Evolutionary conservation across 2,329 filamentous ascomycete genomes (phyloP), one percentile per base, ranked within the genome.

Genomic region (Diaporthe longicolla): DNA sequence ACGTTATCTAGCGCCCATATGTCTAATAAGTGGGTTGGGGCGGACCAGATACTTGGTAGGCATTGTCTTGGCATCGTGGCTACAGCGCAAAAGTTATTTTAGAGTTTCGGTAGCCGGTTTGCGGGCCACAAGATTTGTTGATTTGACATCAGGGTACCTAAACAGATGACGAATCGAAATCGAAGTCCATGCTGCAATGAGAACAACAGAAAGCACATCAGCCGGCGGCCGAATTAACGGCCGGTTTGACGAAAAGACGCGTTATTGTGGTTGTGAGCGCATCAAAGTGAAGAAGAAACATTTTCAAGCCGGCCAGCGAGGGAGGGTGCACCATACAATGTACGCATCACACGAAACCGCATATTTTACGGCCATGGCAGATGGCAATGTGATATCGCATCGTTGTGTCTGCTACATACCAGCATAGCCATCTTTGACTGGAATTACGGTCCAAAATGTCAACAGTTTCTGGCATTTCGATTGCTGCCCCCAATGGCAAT

Each of bases 291-390:
- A 6, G 3, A 37, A 19, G 13, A n/a, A n/a, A 61, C 21, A 5
- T 8, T 0, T 15, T 19, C 9, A 37, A 19, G 43, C 8, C 19
- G 43, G 43, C 17, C 17, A 4, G 4, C 32, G 21, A 37, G 19
- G 4, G 19, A n/a, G 15, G 21, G 21, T 10, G 21, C 24, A 26
- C 6, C 17, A 19, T 11, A 1, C 8, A 13, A 11, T 6, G 26
- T 19, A 8, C 24, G 1, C 17, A 24, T 26, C n/a, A n/a, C n/a
- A n/a, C n/a, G n/a, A n/a, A n/a, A n/a, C n/a, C n/a, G n/a, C 11
- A 8, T n/a, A 9, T 24, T 0, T 17, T 2, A 40, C 1, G 7
- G 11, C 2, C 10, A 2, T 26, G 1, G 7, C 21, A 19, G 1
- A 4, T 40, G 45, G 21, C 21, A 48, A 48, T 48, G 19, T n/a